Percentiles rank a stretch among this genome's conserved stretches.
phyloP scores from a whole-genome alignment of 2,329 filamentous ascomycete species.

The Biscogniauxia sp. region DNA sequence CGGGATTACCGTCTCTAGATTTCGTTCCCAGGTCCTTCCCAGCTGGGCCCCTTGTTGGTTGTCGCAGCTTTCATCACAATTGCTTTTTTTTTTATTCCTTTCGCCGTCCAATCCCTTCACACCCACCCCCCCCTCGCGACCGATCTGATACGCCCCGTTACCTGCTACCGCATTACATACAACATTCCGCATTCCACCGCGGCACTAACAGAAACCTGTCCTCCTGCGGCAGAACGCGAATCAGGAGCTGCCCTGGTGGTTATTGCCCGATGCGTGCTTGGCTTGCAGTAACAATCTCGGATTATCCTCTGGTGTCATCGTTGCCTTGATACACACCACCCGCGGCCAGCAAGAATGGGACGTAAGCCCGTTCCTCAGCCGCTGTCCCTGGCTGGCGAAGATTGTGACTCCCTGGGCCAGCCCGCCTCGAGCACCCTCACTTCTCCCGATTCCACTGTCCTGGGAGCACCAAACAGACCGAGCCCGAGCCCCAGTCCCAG shows the following conservation, averaged over 20 bases:
- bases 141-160: conserved; percentile 24
- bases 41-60: conserved; percentile 14
- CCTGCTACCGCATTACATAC: conserved; percentile 22
- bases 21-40: neutral
- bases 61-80: conserved; percentile 20
- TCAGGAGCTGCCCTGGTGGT: conserved; percentile 27
- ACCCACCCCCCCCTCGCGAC: conserved; percentile 22
- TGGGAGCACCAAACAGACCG: conserved; percentile 21
- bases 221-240: conserved; percentile 35
- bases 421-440: conserved; percentile 26
- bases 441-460: conserved; percentile 22
- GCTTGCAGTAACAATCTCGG: conserved; percentile 13
- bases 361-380: conserved; percentile 59
- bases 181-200: conserved; percentile 37
- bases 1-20: neutral
- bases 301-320: conserved; percentile 8
- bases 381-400: conserved; percentile 50
- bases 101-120: conserved; percentile 31
- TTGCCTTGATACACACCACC: conserved; percentile 14
- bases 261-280: conserved; percentile 27
- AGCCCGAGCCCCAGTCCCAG: conserved; percentile 18
- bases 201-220: conserved; percentile 33
- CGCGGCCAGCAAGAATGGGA: conserved; percentile 43
- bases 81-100: conserved; percentile 15
- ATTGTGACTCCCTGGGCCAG: conserved; percentile 34